phyloP scores from a whole-genome alignment of 768 basidiomycete species.

The Rhodotorula babjevae region DNA sequence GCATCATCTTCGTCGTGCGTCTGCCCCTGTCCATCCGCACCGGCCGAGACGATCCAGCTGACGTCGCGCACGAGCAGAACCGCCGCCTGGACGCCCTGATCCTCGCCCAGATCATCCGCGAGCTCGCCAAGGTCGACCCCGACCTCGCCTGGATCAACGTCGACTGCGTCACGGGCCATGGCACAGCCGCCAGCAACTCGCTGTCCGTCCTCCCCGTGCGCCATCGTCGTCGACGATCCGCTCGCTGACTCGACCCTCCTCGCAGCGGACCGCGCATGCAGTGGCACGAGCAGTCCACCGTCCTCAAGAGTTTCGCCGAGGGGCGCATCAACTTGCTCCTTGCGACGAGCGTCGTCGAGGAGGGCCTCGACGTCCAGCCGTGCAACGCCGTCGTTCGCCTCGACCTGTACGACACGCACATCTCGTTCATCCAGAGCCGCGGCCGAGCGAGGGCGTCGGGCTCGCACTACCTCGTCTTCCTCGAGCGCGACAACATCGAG shows the following conservation, averaged over 20 bases:
- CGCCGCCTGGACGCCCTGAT: slow-evolving; percentile 6
- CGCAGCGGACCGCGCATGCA: slow-evolving; percentile 10
- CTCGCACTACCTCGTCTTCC: slow-evolving; percentile 16
- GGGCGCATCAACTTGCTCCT: slow-evolving; percentile 12
- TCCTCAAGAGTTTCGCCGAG: slow-evolving; percentile 5
- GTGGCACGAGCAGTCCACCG: slow-evolving; percentile 11
- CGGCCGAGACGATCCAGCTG: too few species aligned
- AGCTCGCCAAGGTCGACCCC: neutral
- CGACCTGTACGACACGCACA: slow-evolving; percentile 12
- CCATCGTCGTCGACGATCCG: too few species aligned
- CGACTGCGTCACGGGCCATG: slow-evolving; percentile 22
- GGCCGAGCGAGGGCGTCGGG: slow-evolving; percentile 8
- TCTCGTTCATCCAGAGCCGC: slow-evolving; percentile 5
- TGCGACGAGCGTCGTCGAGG: slow-evolving; percentile 21
- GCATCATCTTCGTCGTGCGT: slow-evolving; percentile 21
- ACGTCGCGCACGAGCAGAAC: too few species aligned
- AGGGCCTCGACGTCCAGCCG: slow-evolving; percentile 26
- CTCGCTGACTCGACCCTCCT: neutral
- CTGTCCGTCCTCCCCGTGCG: neutral
- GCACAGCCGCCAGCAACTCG: neutral
- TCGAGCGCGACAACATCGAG: slow-evolving; percentile 1
- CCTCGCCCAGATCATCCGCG: slow-evolving; percentile 6
- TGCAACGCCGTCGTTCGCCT: slow-evolving; percentile 15
- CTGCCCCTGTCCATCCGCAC: too few species aligned
- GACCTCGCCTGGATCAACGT: slow-evolving; percentile 12